A percentile compares a stretch with the other conserved stretches of the same genome.
phyloP scores from a whole-genome alignment of 148 eudicot species.

The Vaccinium macrocarpon region DNA sequence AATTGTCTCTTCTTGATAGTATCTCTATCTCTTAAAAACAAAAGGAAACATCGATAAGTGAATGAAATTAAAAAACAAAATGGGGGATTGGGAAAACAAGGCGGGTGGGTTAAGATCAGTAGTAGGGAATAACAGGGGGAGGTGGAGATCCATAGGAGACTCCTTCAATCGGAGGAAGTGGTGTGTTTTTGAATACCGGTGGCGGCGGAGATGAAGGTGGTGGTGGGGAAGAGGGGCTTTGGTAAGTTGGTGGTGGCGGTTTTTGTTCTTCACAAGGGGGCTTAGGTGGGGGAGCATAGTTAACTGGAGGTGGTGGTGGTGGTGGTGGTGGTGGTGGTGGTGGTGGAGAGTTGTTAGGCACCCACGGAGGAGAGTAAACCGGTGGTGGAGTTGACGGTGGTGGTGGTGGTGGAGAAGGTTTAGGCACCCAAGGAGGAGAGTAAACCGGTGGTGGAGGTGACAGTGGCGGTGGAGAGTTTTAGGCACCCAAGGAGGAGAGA shows the following conservation, averaged over 20 bases:
- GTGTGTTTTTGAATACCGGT: conserved; percentile 22
- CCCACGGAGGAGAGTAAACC: background rate
- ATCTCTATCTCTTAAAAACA: too few species aligned
- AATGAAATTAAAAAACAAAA: background rate
- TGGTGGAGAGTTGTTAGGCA: background rate
- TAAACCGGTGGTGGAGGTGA: conserved; percentile 11
- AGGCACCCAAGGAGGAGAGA: background rate
- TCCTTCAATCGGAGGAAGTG: conserved; percentile 54
- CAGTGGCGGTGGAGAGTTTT: conserved; percentile 6
- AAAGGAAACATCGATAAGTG: background rate
- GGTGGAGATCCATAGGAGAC: conserved; percentile 68
- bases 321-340: background rate
- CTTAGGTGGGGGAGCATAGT: conserved; percentile 6
- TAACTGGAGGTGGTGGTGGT: background rate
- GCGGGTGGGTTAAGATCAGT: conserved; percentile 22
- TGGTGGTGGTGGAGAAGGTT: background rate
- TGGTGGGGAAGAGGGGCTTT: background rate
- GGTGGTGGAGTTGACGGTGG: conserved; percentile 21
- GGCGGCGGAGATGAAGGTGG: conserved; percentile 23
- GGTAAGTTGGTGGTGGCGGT: background rate
- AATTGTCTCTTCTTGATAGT: too few species aligned
- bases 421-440: background rate
- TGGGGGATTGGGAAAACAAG: background rate
- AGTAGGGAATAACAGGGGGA: conserved; percentile 57
- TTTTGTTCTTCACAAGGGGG: background rate